phyloP scores from a whole-genome alignment of 257 asterid species.

The Fraxinus excelsior region DNA sequence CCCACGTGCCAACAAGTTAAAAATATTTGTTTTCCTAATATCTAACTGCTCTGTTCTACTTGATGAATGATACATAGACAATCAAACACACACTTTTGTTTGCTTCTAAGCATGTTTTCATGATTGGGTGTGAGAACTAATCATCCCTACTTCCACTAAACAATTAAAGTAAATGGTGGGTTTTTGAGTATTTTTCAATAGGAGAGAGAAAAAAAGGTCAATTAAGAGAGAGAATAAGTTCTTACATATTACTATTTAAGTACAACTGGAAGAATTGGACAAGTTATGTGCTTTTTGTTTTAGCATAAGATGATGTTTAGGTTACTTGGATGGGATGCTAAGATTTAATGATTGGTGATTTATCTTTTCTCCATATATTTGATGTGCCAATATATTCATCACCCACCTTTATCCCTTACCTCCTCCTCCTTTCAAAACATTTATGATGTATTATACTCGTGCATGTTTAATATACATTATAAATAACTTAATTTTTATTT shows the following conservation, averaged over 20 bases:
- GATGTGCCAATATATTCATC: neutral
- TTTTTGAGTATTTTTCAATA: neutral
- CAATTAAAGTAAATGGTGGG: slow-evolving; percentile 20
- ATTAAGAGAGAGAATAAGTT: neutral
- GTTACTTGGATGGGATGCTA: slow-evolving; percentile 8
- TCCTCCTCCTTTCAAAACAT: no score
- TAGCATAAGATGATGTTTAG: slow-evolving; percentile 1
- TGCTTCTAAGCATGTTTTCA: slow-evolving; percentile 96
- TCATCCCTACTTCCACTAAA: slow-evolving; percentile 48
- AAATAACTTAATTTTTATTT: no score
- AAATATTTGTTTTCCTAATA: slow-evolving; percentile 20
- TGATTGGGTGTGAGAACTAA: slow-evolving; percentile 50
- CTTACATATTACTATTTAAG: neutral
- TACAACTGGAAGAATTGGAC: neutral
- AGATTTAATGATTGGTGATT: neutral
- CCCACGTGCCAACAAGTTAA: slow-evolving; percentile 22
- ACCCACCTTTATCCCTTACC: neutral
- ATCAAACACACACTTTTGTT: slow-evolving; percentile 42
- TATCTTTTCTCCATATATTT: neutral
- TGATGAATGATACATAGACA: slow-evolving; percentile 25
- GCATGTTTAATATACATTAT: neutral
- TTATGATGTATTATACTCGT: no score
- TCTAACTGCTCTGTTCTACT: slow-evolving; percentile 24
- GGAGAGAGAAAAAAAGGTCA: neutral
- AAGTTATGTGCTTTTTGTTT: neutral